Conservation (phyloP, 805 yeast species). For the Metschnikowia reukaufii region DNA sequence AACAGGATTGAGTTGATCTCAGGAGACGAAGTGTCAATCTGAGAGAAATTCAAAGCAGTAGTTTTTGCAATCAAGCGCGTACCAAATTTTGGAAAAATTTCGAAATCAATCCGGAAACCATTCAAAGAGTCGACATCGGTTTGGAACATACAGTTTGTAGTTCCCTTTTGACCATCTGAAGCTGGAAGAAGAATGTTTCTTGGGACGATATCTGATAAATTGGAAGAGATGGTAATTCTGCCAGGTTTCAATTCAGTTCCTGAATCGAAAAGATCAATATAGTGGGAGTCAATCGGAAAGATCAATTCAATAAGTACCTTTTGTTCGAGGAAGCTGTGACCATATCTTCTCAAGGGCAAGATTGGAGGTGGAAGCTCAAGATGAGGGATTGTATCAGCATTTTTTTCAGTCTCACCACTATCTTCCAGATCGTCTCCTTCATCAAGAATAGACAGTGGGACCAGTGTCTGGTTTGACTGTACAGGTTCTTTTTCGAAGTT, state of each 20-base stretch:
- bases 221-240: constrained; percentile 78
- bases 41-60: constrained; percentile 62
- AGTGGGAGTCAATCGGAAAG: constrained; percentile 51
- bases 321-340: constrained; percentile 92
- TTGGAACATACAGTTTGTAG: constrained; percentile 72
- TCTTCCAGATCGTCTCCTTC: constrained; percentile 39
- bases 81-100: constrained; percentile 92
- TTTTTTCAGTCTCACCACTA: constrained; percentile 34
- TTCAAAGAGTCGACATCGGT: constrained; percentile 64
- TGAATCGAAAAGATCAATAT: constrained; percentile 47
- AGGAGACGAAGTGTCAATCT: constrained; percentile 40
- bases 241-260: constrained; percentile 60
- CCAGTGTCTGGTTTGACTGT: neutral
- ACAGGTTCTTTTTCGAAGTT: neutral
- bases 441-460: constrained; percentile 29
- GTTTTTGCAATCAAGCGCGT: constrained; percentile 89
- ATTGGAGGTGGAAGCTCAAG: constrained; percentile 94
- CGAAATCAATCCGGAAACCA: constrained; percentile 77
- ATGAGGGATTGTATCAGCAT: constrained; percentile 80
- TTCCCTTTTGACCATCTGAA: constrained; percentile 51
- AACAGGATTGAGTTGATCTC: constrained; percentile 46
- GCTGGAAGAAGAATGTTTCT: constrained; percentile 81
- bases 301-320: constrained; percentile 79
- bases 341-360: constrained; percentile 88
- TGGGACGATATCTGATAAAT: constrained; percentile 79